Evolutionary conservation across 805 yeast species (phyloP).

Genomic region (Metschnikowia bowlesiae): DNA sequence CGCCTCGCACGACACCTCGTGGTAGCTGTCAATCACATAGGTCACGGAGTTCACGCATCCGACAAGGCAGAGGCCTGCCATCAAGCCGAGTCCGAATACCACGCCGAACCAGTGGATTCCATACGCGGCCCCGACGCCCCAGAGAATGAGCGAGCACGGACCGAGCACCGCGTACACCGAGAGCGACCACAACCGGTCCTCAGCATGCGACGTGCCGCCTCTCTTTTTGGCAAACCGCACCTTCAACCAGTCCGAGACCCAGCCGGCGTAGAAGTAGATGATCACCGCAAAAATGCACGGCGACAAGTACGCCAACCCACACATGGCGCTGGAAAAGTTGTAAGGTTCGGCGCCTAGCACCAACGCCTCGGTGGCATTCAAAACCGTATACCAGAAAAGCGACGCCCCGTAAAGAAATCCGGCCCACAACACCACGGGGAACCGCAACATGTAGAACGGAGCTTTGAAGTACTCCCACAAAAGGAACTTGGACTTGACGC

Average conservation of each 20-base stretch:
- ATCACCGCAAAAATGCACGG: constrained; percentile 14
- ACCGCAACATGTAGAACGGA: constrained; percentile 18
- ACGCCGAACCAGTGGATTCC: constrained; percentile 23
- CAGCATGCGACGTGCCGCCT: constrained; percentile 14
- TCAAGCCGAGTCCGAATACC: constrained; percentile 23
- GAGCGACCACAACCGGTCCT: constrained; percentile 14
- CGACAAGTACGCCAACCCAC: constrained; percentile 16
- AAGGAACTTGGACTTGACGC: constrained; percentile 10
- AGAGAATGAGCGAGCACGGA: constrained; percentile 16
- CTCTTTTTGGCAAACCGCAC: constrained; percentile 11
- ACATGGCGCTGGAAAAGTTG: constrained; percentile 37
- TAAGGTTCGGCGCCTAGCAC: constrained; percentile 41
- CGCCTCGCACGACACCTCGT: constrained; percentile 26
- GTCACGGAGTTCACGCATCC: constrained; percentile 27
- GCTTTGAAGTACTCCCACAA: constrained; percentile 17
- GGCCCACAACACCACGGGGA: constrained; percentile 18
- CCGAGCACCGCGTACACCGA: constrained; percentile 15
- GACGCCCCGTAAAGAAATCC: constrained; percentile 22
- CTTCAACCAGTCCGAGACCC: constrained; percentile 14
- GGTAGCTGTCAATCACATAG: constrained; percentile 25
- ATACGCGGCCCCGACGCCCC: constrained; percentile 22
- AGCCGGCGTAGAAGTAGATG: constrained; percentile 15
- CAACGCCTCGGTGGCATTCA: constrained; percentile 21
- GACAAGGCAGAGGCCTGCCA: constrained; percentile 19
- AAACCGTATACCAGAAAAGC: constrained; percentile 21